Percentiles rank a stretch among this genome's conserved stretches.
Conservation (phyloP, 345 rosid species). For the Luvunga scandens region DNA sequence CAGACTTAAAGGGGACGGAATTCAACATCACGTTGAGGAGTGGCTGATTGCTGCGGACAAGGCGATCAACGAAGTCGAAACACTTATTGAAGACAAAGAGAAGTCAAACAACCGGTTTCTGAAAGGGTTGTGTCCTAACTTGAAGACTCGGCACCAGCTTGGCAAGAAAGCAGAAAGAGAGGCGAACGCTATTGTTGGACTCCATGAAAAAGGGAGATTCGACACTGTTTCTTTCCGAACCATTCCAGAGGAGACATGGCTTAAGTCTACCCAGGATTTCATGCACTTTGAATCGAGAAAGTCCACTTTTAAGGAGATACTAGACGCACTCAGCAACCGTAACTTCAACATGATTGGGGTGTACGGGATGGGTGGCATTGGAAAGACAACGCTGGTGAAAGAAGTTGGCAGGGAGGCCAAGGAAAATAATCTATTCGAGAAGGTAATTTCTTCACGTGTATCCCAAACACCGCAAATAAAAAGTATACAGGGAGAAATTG, state of each 20-base stretch:
- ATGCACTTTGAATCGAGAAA: conserved; percentile 19
- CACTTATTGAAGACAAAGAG: background rate
- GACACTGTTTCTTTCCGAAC: background rate
- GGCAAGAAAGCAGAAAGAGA: conserved; percentile 13
- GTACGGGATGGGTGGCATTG: too few relatives aligned
- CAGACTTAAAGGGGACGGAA: too few relatives aligned
- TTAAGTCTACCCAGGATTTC: background rate
- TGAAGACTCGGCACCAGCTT: background rate
- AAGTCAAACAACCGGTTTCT: background rate
- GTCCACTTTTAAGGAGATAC: too few relatives aligned
- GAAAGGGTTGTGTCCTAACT: conserved; percentile 1
- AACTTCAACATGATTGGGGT: too few relatives aligned
- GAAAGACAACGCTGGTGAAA: too few relatives aligned
- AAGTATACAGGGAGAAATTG: too few relatives aligned
- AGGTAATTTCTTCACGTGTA: too few relatives aligned
- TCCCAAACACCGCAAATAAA: too few relatives aligned
- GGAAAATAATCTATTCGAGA: too few relatives aligned
- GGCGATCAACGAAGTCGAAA: background rate
- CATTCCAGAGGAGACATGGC: conserved; percentile 2
- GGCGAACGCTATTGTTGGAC: background rate
- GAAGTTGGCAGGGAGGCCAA: too few relatives aligned
- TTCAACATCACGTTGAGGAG: too few relatives aligned
- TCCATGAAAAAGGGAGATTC: background rate
- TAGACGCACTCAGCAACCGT: too few relatives aligned
- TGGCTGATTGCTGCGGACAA: fast-evolving